A percentile compares a stretch with the other conserved stretches of the same genome.
Evolutionary conservation across 495 filamentous ascomycete genomes (phyloP).

Genomic region (Parmelia sp.): DNA sequence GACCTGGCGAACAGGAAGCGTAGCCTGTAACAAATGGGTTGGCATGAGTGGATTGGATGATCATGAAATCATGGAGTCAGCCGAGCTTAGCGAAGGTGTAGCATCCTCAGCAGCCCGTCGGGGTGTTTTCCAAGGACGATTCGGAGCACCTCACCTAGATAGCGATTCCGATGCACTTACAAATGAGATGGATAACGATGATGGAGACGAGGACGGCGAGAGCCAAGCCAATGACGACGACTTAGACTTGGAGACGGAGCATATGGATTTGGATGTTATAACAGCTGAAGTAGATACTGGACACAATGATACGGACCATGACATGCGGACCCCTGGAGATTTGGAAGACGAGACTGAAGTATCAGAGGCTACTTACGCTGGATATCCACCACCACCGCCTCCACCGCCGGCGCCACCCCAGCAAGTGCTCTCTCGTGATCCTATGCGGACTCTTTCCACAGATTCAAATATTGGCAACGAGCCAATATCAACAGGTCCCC

Average conservation of each 20-base stretch:
- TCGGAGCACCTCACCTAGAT: conserved; percentile 31
- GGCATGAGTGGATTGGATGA: conserved; percentile 86
- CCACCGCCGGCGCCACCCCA: conserved; percentile 48
- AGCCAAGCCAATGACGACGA: conserved; percentile 44
- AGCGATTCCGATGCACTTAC: conserved; percentile 46
- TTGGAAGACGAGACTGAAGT: conserved; percentile 58
- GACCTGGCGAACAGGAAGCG: conserved; percentile 79
- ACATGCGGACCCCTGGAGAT: conserved; percentile 42
- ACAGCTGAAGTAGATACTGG: conserved; percentile 30
- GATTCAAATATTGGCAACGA: conserved; percentile 52
- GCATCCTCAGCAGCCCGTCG: conserved; percentile 6
- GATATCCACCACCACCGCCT: conserved; percentile 58
- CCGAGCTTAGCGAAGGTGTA: conserved; percentile 1
- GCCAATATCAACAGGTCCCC: conserved; percentile 48
- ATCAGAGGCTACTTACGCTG: conserved; percentile 61
- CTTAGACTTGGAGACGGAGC: conserved; percentile 38
- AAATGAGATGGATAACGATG: conserved; percentile 43
- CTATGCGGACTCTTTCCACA: conserved; percentile 47
- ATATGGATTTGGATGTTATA: conserved; percentile 37
- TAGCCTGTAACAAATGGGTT: conserved; percentile 73
- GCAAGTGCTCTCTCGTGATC: conserved; percentile 33
- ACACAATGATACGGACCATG: conserved; percentile 46
- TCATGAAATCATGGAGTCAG: conserved; percentile 53
- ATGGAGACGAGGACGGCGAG: conserved; percentile 41
- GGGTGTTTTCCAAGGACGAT: conserved; percentile 4